A percentile compares a stretch with the other conserved stretches of the same genome.
Evolutionary conservation across 2,329 filamentous ascomycete species (phyloP).

Genomic region (Colletotrichum sublineola): DNA sequence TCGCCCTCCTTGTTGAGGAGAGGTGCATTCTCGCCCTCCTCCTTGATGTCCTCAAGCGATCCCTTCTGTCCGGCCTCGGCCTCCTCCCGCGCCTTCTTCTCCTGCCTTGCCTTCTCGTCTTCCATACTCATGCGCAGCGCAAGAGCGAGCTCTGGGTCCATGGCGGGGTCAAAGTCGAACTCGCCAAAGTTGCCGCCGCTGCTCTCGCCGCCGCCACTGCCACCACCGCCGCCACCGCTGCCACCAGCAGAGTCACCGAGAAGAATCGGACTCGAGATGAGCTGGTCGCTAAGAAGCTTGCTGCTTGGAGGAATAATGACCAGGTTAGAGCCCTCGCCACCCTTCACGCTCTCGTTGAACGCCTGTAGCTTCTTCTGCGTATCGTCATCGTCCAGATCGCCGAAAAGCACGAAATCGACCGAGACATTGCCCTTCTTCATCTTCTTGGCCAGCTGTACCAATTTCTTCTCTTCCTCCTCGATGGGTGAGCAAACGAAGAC

Average conservation of each 20-base stretch:
- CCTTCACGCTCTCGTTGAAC: constrained; percentile 94
- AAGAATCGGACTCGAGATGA: constrained; percentile 90
- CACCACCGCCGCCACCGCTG: constrained; percentile 57
- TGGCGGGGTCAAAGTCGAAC: constrained; percentile 90
- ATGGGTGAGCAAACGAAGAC: constrained; percentile 96
- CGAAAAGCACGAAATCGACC: constrained; percentile 95
- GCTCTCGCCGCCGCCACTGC: constrained; percentile 69
- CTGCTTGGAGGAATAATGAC: constrained; percentile 91
- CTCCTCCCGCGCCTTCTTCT: constrained; percentile 84
- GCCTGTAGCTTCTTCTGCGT: constrained; percentile 91
- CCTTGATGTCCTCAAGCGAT: constrained; percentile 84
- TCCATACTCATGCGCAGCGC: constrained; percentile 98
- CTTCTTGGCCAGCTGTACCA: constrained; percentile 92
- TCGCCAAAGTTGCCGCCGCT: constrained; percentile 74
- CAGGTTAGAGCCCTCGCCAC: constrained; percentile 90
- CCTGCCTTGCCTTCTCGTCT: constrained; percentile 94
- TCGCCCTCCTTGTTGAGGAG: constrained; percentile 71
- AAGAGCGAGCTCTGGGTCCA: constrained; percentile 94
- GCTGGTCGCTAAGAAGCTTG: constrained; percentile 91
- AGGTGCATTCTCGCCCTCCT: constrained; percentile 79
- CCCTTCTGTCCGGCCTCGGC: constrained; percentile 80
- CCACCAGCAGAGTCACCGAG: constrained; percentile 79
- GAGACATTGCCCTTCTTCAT: constrained; percentile 98
- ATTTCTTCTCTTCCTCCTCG: constrained; percentile 87
- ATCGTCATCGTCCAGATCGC: constrained; percentile 90